Conservation (phyloP, 768 basidiomycete species). For the Trametes cubensis region DNA sequence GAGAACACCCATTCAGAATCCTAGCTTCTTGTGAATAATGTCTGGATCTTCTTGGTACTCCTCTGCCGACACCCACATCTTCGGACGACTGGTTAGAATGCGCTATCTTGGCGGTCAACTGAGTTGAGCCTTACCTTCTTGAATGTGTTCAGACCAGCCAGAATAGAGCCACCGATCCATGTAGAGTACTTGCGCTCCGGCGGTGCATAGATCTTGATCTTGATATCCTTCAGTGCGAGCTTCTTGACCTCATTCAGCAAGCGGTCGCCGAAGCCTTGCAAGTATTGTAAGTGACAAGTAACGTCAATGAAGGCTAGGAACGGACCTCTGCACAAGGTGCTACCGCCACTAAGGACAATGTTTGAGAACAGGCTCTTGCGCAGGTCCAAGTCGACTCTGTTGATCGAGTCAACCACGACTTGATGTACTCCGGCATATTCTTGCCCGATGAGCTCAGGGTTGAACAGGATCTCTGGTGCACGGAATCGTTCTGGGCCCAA, state of each 20-base stretch:
- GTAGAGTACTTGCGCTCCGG: constrained; percentile 99
- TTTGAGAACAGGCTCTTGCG: constrained; percentile 95
- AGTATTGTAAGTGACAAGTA: constrained; percentile 9
- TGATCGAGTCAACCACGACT: constrained; percentile 98
- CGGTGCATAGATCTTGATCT: constrained; percentile 98
- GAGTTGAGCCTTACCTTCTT: constrained; percentile 70
- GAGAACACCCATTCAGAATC: constrained; percentile 53
- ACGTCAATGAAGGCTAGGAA: constrained; percentile 25
- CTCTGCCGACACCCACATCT: constrained; percentile 99
- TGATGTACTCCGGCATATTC: constrained; percentile 98
- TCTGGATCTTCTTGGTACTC: constrained; percentile 99
- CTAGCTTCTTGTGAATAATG: constrained; percentile 94
- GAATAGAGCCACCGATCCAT: constrained; percentile 96
- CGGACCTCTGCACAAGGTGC: constrained; percentile 90
- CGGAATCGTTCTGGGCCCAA: constrained; percentile 94
- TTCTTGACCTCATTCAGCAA: constrained; percentile 96
- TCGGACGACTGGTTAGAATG: constrained; percentile 17
- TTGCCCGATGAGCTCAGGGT: constrained; percentile 93
- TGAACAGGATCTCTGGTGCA: constrained; percentile 97
- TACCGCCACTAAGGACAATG: constrained; percentile 95
- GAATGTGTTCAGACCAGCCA: constrained; percentile 95
- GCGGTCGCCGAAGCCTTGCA: constrained; percentile 91
- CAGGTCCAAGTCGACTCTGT: constrained; percentile 93
- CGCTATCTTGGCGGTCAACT: background rate
- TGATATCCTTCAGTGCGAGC: constrained; percentile 91